Evolutionary conservation across 176 grass and related monocot species (phyloP), one percentile per base, ranked within the genome.

Genomic region (Guadua angustifolia): DNA sequence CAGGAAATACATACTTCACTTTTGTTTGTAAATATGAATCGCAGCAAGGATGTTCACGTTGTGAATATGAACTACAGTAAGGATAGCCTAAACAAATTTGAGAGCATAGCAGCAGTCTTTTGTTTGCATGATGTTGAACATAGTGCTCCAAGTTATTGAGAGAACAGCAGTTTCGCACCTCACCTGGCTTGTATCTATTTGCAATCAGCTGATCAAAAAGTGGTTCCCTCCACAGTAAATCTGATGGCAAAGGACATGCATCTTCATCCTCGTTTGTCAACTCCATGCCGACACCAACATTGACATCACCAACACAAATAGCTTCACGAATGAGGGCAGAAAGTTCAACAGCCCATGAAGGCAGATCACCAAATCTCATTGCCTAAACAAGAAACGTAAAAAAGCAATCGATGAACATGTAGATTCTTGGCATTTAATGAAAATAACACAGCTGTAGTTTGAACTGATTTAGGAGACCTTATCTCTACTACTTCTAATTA

Each of bases 321-420:
- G 91, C 91, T 85, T 89, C 86, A 35, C 25, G 83, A 55, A 94
- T 78, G 62, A 93, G 87, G 36, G 43, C 29, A 73, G 93, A 90
- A 68, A 98, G 89, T 67, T 98, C 83, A 5, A 86, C 21, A 53
- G 85, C 88, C 95, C 93, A 90, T 56, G 86, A 61, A 18, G 93
- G 93, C 64, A 98, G 93, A 78, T 98, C 83, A 18, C 95, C 95
- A 79, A 95, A 98, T 85, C 91, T 90, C 93, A 98, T 95, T 70
- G 95, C 89, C 91, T 98, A 46, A 52, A 71, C 2, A 80, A 65
- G 24, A 46, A 38, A 44, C 8, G 32, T 79, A 21, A 6, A 49
- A 79, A 35, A 74, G 9, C 36, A 17, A 70, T 3, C 38, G 2
- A 65, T 26, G 3, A 49, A 17, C 26, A 59, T 42, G 40, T 15